These are phyloP conservation scores for Aspergillus ochraceus DNA, from an alignment of 2,329 filamentous ascomycete species.

Conservation along the genomic window DNA sequence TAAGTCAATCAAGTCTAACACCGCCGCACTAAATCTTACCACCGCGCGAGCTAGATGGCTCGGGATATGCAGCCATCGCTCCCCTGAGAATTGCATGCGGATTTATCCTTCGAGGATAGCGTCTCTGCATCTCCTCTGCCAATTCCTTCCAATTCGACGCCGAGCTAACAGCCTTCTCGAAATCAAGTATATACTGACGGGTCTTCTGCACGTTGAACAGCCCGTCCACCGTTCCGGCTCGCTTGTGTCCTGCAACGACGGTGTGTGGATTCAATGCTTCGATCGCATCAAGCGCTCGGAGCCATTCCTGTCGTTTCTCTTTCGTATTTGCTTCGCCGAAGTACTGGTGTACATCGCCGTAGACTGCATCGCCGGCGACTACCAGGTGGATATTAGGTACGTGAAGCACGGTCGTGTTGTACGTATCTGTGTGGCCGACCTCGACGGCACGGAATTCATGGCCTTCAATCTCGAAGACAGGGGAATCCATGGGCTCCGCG, in stretches of 20 bases:
- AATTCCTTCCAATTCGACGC: too few species aligned
- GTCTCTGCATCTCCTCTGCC: too few species aligned
- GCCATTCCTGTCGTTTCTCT: conserved; percentile 6
- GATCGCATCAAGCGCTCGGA: conserved; percentile 10
- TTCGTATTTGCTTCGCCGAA: conserved; percentile 3
- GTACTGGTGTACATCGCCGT: conserved; percentile 10
- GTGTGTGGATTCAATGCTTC: neutral
- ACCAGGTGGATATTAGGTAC: conserved; percentile 7
- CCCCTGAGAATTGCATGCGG: too few species aligned
- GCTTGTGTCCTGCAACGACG: neutral
- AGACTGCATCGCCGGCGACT: conserved; percentile 11
- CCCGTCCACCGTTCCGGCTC: neutral
- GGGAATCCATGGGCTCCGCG: conserved; percentile 1
- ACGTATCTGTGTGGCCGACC: conserved; percentile 10
- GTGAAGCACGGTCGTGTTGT: conserved; percentile 10
- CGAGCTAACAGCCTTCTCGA: too few species aligned
- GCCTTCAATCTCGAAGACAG: conserved; percentile 1
- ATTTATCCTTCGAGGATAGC: too few species aligned
- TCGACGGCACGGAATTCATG: conserved; percentile 4
- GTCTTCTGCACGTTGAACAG: neutral
- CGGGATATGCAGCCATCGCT: neutral
- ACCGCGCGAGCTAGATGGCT: too few species aligned
- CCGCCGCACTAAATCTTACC: too few species aligned
- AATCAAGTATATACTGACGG: too few species aligned
- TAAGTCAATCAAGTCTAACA: too few species aligned